These are phyloP conservation scores for Cladorrhinum samala DNA, from an alignment of 495 filamentous ascomycete genomes.

Conservation along the genomic window DNA sequence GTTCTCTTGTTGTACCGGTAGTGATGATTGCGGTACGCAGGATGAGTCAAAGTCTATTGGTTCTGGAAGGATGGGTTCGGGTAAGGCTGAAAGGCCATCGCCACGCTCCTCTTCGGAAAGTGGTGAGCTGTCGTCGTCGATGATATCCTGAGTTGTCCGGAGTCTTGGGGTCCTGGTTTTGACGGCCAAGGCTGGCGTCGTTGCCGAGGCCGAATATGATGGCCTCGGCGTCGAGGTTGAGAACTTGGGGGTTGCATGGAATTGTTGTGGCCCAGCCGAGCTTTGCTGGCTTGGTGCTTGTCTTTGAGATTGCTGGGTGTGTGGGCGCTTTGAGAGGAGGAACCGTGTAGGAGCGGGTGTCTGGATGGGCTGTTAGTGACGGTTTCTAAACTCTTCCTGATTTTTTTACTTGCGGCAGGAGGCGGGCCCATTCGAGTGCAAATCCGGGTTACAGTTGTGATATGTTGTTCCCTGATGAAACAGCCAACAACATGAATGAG, in stretches of 20 bases:
- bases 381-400: neutral
- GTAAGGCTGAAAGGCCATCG: neutral
- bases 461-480: neutral
- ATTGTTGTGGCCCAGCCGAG: constrained; percentile 25
- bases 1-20: neutral
- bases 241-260: constrained; percentile 39
- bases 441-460: neutral
- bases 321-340: constrained; percentile 29
- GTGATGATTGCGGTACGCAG: constrained; percentile 15
- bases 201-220: constrained; percentile 13
- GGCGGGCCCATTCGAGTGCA: constrained; percentile 3
- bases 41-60: constrained; percentile 32
- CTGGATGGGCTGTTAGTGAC: constrained; percentile 13
- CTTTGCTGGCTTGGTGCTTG: constrained; percentile 28
- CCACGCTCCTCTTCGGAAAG: neutral
- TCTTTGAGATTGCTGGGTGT: constrained; percentile 22
- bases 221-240: constrained; percentile 22
- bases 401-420: constrained; percentile 9
- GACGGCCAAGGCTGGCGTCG: constrained; percentile 18
- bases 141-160: constrained; percentile 25
- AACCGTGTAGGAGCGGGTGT: constrained; percentile 40
- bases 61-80: constrained; percentile 15
- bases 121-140: constrained; percentile 19
- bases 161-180: constrained; percentile 12
- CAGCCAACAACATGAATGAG: neutral